These are phyloP conservation scores for Penicillium cosmopolitanum DNA, from an alignment of 495 filamentous ascomycete genomes.

Conservation along the genomic window DNA sequence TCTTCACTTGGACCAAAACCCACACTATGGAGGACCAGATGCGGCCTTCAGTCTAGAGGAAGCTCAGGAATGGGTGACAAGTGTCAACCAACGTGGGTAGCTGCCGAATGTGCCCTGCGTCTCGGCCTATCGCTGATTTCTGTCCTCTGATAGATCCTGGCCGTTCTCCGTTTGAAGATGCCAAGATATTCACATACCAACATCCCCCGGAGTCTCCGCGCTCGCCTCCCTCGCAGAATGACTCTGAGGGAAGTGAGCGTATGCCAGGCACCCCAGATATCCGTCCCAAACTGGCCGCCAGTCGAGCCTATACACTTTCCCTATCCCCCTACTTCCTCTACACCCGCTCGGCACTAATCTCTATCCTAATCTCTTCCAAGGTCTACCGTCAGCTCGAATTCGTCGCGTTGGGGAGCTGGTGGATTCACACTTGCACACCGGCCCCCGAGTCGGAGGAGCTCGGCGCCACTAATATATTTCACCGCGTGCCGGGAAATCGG, in stretches of 20 bases:
- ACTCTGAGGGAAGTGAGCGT: constrained; percentile 13
- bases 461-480: constrained; percentile 38
- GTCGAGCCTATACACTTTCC: constrained; percentile 80
- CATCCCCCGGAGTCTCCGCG: constrained; percentile 20
- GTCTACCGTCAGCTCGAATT: constrained; percentile 91
- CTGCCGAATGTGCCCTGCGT: constrained; percentile 1
- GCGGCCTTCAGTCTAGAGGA: constrained; percentile 89
- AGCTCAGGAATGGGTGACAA: constrained; percentile 70
- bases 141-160: constrained; percentile 36
- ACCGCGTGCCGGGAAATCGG: constrained; percentile 76
- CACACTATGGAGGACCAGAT: constrained; percentile 84
- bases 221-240: constrained; percentile 1
- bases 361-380: constrained; percentile 80
- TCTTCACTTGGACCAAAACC: constrained; percentile 84
- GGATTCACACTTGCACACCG: constrained; percentile 57
- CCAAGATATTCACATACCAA: constrained; percentile 30
- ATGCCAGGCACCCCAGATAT: constrained; percentile 7
- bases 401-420: constrained; percentile 93
- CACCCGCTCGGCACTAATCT: constrained; percentile 73
- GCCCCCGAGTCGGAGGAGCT: constrained; percentile 10
- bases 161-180: constrained; percentile 44
- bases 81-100: constrained; percentile 50
- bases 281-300: constrained; percentile 55
- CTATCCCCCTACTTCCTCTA: constrained; percentile 89
- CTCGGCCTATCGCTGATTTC: constrained; percentile 28